Evolutionary conservation across 352 stramenopile genomes (phyloP), one percentile per base, ranked within the genome.

Genomic region (Globisporangium camurandrum): DNA sequence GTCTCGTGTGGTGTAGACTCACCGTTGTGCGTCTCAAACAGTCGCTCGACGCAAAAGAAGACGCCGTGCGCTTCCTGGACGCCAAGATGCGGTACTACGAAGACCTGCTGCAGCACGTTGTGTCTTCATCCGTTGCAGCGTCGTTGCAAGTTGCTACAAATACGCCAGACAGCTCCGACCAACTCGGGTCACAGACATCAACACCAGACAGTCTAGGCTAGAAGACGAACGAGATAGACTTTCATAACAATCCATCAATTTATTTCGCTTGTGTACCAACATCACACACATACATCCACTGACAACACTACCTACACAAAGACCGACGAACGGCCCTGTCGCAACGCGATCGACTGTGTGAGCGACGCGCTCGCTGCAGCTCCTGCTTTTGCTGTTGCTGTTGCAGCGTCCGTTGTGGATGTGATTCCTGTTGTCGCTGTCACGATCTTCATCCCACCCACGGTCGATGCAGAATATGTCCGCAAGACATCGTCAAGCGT

Each of bases 21-120:
- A 77, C 71, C 7, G 62, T 88, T 28, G 28, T 74, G 36, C 72
- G 70, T 23, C 41, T 88, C 26, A 83, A 84, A 54, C 54, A 69
- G 33, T 61, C 55, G 17, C 51, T 88, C n/a, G 67, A 81, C 28
- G 65, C 65, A 19, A 85, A 83, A 41, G 73, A 88, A 46, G 73
- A 76, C n/a, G 60, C 72, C 50, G 59, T 88, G 30, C 45, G 61
- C 19, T 83, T 79, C 37, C 60, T 88, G 28, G 67, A 86, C 54
- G 59, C 51, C 36, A 72, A 76, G 57, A 60, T 88, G 22, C 62
- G 48, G 20, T 66, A 69, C 40, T 69, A 83, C 52, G 67, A 82
- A 47, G n/a, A n/a, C n/a, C n/a, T n/a, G n/a, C n/a, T n/a, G n/a
- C n/a, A n/a, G n/a, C n/a, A n/a, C n/a, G n/a, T n/a, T n/a, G n/a